Conservation (phyloP, 2,329 filamentous ascomycete species). For the Huntiella bhutanensis region DNA sequence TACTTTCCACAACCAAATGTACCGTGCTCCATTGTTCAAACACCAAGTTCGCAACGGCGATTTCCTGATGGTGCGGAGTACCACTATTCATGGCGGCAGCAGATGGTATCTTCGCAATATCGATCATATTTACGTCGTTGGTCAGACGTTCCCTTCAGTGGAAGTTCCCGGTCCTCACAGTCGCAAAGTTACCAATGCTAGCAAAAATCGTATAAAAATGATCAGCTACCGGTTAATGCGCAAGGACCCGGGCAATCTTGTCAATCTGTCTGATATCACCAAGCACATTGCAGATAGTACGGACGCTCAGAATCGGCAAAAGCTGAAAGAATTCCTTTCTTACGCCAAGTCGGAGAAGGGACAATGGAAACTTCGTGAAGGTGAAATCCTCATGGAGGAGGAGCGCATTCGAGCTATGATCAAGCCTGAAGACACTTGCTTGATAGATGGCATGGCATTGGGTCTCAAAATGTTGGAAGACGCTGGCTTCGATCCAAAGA, state of each 20-base stretch:
- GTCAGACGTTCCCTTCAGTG: constrained; percentile 78
- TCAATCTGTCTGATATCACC: constrained; percentile 69
- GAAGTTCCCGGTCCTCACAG: constrained; percentile 90
- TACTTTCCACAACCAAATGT: constrained; percentile 89
- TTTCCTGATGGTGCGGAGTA: constrained; percentile 70
- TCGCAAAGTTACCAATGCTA: constrained; percentile 86
- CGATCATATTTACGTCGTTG: constrained; percentile 77
- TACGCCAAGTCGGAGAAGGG: constrained; percentile 79
- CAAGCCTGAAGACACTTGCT: constrained; percentile 83
- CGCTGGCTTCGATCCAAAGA: constrained; percentile 60
- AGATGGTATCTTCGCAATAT: constrained; percentile 74
- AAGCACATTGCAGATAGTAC: constrained; percentile 83
- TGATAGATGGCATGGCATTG: constrained; percentile 92
- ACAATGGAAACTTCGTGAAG: constrained; percentile 56
- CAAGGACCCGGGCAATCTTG: constrained; percentile 48
- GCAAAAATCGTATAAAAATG: constrained; percentile 93
- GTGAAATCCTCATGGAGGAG: constrained; percentile 62
- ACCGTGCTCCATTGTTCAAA: constrained; percentile 79
- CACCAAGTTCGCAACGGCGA: constrained; percentile 62
- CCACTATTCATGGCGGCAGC: constrained; percentile 58
- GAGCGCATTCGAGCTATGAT: constrained; percentile 70
- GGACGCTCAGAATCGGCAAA: constrained; percentile 88
- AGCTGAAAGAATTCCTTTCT: constrained; percentile 87
- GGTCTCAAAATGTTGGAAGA: constrained; percentile 81
- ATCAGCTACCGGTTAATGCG: constrained; percentile 77